Conservation (phyloP, 306 rosid species). For the Citrullus amarus region DNA sequence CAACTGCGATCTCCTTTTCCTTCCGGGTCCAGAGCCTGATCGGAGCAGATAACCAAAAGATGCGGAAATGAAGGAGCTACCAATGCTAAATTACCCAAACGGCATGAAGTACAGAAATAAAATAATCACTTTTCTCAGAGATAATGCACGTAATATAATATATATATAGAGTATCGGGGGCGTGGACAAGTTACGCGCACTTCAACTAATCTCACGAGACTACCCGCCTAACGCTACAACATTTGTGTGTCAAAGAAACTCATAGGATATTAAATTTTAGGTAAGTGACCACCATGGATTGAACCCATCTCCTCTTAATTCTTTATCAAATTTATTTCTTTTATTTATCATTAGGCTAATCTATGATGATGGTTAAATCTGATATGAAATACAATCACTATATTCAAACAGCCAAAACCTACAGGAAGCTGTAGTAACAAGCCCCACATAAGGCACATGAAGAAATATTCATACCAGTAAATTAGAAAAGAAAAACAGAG, state of each 20-base stretch:
- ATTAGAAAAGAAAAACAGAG: background rate
- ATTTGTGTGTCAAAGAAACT: no score
- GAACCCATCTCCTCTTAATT: no score
- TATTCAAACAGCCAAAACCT: background rate
- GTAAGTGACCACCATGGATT: no score
- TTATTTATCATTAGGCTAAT: no score
- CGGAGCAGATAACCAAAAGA: background rate
- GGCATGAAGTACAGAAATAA: background rate
- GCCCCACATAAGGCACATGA: background rate
- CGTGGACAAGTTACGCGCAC: no score
- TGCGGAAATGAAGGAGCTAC: background rate
- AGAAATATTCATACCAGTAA: background rate
- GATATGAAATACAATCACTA: background rate
- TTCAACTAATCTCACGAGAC: no score
- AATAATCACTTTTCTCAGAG: background rate
- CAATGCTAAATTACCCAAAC: background rate
- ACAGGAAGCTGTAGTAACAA: background rate
- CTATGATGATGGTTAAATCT: no score
- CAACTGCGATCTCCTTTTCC: constrained; percentile 83
- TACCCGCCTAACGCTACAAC: no score
- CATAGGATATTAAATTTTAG: no score
- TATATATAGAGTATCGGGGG: no score
- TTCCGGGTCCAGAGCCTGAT: constrained; percentile 90
- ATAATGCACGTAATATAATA: background rate
- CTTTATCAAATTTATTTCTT: no score